These are phyloP conservation scores for Leccinum variicolor DNA, from an alignment of 768 basidiomycete species.

Conservation along the genomic window DNA sequence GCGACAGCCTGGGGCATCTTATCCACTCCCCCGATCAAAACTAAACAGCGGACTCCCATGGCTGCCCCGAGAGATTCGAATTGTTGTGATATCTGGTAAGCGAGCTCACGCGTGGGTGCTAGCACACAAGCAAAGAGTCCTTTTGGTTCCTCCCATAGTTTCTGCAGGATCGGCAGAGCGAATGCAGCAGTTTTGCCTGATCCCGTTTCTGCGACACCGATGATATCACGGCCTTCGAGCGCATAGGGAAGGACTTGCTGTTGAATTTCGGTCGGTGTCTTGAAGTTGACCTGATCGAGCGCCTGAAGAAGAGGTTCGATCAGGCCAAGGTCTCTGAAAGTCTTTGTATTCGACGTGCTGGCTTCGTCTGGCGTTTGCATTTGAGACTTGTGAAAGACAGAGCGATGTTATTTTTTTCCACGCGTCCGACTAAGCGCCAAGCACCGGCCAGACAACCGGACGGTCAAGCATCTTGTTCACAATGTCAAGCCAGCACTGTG, in stretches of 20 bases:
- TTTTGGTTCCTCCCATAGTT: slow-evolving; percentile 93
- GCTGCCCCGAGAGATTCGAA: slow-evolving; percentile 88
- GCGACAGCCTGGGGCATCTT: slow-evolving; percentile 88
- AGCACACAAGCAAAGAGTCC: slow-evolving; percentile 91
- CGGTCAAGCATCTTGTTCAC: background rate
- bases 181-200: slow-evolving; percentile 98
- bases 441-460: background rate
- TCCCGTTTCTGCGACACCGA: slow-evolving; percentile 97
- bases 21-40: slow-evolving; percentile 95
- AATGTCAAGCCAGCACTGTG: slow-evolving; percentile 44
- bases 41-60: slow-evolving; percentile 88
- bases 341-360: slow-evolving; percentile 40
- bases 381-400: slow-evolving; percentile 1
- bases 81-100: slow-evolving; percentile 97
- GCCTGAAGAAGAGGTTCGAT: slow-evolving; percentile 89
- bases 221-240: slow-evolving; percentile 89
- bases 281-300: slow-evolving; percentile 77
- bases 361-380: slow-evolving; percentile 72
- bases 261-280: slow-evolving; percentile 89
- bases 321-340: slow-evolving; percentile 83
- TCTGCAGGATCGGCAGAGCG: slow-evolving; percentile 92
- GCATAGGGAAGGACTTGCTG: slow-evolving; percentile 81
- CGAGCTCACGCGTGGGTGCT: slow-evolving; percentile 97
- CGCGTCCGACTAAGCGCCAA: background rate
- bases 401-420: slow-evolving; percentile 11